Percentiles rank a stretch among this genome's conserved stretches.
phyloP scores from a whole-genome alignment of 2,329 filamentous ascomycete genomes.

The Aspergillus brasiliensis region DNA sequence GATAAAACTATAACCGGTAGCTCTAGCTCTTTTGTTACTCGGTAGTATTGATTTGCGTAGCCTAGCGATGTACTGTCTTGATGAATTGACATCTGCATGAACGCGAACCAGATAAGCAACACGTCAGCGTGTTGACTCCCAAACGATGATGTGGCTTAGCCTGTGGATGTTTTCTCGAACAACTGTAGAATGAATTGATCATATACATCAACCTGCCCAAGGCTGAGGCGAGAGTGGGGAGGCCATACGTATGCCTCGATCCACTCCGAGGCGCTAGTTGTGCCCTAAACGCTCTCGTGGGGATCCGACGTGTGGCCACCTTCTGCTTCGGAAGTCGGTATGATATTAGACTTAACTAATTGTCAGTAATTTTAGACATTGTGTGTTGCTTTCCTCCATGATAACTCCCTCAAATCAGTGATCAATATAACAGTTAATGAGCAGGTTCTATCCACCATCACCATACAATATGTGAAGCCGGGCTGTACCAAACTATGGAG shows the following conservation, averaged over 20 bases:
- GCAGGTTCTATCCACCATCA: background rate
- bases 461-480: background rate
- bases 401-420: no score
- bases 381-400: no score
- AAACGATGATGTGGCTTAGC: background rate
- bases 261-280: constrained; percentile 5
- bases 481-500: background rate
- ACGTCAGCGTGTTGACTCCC: background rate
- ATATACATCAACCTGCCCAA: background rate
- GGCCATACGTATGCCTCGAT: constrained; percentile 5
- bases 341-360: background rate
- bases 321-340: background rate
- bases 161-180: background rate
- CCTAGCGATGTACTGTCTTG: background rate
- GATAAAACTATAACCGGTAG: background rate
- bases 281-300: constrained; percentile 2
- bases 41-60: no score
- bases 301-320: background rate
- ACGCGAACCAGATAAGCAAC: background rate
- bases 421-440: no score
- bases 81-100: background rate
- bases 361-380: no score
- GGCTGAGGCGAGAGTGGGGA: background rate
- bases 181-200: background rate
- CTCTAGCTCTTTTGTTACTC: background rate